phyloP scores from a whole-genome alignment of 352 stramenopile genomes.

The Pythium folliculosum region DNA sequence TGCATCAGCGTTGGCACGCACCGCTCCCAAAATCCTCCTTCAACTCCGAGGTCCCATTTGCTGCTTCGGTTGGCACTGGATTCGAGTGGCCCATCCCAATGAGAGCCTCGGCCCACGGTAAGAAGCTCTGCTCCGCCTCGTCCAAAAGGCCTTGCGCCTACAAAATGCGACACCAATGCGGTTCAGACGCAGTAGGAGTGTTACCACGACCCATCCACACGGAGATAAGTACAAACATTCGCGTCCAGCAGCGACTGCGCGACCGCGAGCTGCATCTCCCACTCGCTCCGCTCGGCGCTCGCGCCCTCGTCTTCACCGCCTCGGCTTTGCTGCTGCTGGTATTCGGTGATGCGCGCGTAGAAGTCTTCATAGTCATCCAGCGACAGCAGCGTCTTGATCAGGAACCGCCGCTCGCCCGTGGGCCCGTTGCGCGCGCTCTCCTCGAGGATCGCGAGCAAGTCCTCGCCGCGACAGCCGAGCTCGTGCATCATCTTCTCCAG shows the following conservation, averaged over 20 bases:
- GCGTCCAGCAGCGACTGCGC: conserved; percentile 68
- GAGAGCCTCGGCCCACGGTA: conserved; percentile 67
- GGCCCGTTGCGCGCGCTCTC: conserved; percentile 36
- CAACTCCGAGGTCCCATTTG: background rate
- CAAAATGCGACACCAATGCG: background rate
- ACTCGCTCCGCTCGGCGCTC: conserved; percentile 33
- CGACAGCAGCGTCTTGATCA: conserved; percentile 69
- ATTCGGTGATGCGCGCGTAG: conserved; percentile 55
- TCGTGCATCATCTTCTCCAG: conserved; percentile 61
- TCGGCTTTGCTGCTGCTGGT: conserved; percentile 34
- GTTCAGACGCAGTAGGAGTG: too few species aligned
- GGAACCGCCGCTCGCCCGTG: conserved; percentile 52
- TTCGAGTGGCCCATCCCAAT: conserved; percentile 47
- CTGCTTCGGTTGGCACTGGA: background rate
- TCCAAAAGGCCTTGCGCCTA: conserved; percentile 53
- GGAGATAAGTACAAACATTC: conserved; percentile 30
- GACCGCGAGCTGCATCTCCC: conserved; percentile 69
- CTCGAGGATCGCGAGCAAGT: conserved; percentile 55
- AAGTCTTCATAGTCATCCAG: conserved; percentile 74
- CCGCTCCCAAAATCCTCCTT: background rate
- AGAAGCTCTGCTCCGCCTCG: conserved; percentile 49
- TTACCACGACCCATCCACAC: too few species aligned
- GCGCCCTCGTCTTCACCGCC: background rate
- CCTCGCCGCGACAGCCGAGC: conserved; percentile 57
- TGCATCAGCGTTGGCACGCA: background rate